Evolutionary conservation across 345 rosid species (phyloP), one percentile per base, ranked within the genome.

Genomic region (Eucalyptus victrix): DNA sequence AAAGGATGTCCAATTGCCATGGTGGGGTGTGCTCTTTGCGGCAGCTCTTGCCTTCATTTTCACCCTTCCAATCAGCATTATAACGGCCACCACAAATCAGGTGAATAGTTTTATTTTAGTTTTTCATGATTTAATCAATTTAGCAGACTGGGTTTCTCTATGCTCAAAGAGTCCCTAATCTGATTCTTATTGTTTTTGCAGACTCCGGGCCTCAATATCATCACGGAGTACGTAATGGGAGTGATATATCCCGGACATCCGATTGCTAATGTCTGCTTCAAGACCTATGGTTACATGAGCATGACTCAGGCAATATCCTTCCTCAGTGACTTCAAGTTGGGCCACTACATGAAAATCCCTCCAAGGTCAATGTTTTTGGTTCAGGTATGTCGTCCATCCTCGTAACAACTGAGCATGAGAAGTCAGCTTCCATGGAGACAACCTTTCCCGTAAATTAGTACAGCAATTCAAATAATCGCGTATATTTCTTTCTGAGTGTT

Each of bases 301-400:
- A 95, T 95, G 97, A 94, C 96, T 90, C 99, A 97, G 81, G 98
- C 99, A 65, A 94, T 97, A n/a, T 97, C 99, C 67, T 97, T 97
- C 95, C 95, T 96, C 86, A 96, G 88, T 87, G 98, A 96, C 93
- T 97, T 97, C 95, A 97, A 97, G 94, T 94, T 96, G 49, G 98
- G 99, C 80, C 98, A 97, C 89, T 96, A 96, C 92, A 96, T 97
- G 99, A 97, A 97, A 94, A 97, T 97, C 83, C 99, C 98, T 89
- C 98, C 98, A 88, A 93, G 97, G 90, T 96, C 98, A 42, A 96
- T 97, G 98, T 97, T 96, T 95, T 92, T 96, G 91, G 98, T 96
- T 92, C 98, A 94, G 98, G 96, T 94, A 92, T 40, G 62, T 91
- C 87, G 86, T 15, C 87, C 37, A 24, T 49, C 9, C 47, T 56